Conservation (phyloP, 208 protist genomes). For the Trichomonas tenax region DNA sequence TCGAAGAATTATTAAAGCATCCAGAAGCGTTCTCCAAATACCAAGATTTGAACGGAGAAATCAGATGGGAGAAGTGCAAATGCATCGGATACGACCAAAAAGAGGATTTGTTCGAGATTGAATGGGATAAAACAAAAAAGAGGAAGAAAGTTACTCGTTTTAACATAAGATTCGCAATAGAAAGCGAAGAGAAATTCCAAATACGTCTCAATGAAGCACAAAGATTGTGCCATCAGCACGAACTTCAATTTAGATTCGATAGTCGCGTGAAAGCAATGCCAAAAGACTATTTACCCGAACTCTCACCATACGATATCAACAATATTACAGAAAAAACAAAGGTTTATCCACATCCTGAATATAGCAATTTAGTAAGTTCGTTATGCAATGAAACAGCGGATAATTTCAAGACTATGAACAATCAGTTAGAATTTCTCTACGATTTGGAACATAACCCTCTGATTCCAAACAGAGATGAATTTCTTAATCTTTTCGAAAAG, state of each 20-base stretch:
- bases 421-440: background rate
- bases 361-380: background rate
- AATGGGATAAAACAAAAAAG: constrained; percentile 1
- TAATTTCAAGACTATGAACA: constrained; percentile 1
- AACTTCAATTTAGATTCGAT: constrained; percentile 11
- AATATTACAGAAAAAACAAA: background rate
- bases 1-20: background rate
- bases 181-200: background rate
- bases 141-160: constrained; percentile 14
- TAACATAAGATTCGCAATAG: constrained; percentile 4
- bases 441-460: background rate
- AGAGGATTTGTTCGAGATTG: background rate
- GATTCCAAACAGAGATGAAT: background rate
- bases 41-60: background rate
- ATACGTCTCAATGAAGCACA: background rate
- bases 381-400: background rate
- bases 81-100: background rate
- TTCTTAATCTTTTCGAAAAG: background rate
- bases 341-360: background rate
- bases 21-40: background rate
- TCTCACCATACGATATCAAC: background rate
- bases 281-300: background rate
- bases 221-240: background rate
- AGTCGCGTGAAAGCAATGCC: background rate
- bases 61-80: background rate